A percentile compares a stretch with the other conserved stretches of the same genome.
These are phyloP conservation scores for Paramarasmius palmivorus DNA, from an alignment of 1,284 basidiomycete genomes.

Conservation along the genomic window DNA sequence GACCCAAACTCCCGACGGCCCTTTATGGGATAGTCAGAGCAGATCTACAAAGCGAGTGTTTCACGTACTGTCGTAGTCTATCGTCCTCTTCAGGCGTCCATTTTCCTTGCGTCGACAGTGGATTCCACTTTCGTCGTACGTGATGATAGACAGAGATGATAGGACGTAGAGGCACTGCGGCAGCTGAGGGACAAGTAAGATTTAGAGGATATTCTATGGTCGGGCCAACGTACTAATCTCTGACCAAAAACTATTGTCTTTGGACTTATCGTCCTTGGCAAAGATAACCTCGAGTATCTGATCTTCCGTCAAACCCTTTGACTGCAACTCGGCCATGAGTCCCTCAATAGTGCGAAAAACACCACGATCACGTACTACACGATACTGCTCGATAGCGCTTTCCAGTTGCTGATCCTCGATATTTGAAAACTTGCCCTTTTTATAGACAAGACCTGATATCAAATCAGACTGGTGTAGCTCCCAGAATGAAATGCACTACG, in stretches of 20 bases:
- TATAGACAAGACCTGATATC: conserved; percentile 69
- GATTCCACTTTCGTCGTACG: conserved; percentile 68
- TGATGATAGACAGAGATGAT: conserved; percentile 83
- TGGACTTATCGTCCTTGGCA: conserved; percentile 58
- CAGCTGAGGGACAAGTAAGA: conserved; percentile 41
- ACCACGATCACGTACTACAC: conserved; percentile 42
- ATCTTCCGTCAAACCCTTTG: conserved; percentile 48
- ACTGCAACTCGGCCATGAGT: conserved; percentile 28
- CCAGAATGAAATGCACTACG: conserved; percentile 7
- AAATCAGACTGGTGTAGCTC: conserved; percentile 5
- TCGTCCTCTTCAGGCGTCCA: conserved; percentile 74
- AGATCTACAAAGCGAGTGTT: background rate
- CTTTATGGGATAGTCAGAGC: conserved; percentile 31
- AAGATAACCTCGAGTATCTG: conserved; percentile 65
- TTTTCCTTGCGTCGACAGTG: conserved; percentile 63
- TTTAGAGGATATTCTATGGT: background rate
- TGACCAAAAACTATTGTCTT: conserved; percentile 71
- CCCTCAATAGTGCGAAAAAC: conserved; percentile 1
- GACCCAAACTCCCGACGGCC: conserved; percentile 68
- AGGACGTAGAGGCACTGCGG: conserved; percentile 69
- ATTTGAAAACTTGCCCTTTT: conserved; percentile 81
- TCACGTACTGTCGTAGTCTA: conserved; percentile 56
- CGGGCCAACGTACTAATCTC: conserved; percentile 62
- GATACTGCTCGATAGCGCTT: conserved; percentile 64
- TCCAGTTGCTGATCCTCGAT: conserved; percentile 69